These are phyloP conservation scores for Trypethelium eluteriae DNA, from an alignment of 495 filamentous ascomycete species.

Conservation along the genomic window DNA sequence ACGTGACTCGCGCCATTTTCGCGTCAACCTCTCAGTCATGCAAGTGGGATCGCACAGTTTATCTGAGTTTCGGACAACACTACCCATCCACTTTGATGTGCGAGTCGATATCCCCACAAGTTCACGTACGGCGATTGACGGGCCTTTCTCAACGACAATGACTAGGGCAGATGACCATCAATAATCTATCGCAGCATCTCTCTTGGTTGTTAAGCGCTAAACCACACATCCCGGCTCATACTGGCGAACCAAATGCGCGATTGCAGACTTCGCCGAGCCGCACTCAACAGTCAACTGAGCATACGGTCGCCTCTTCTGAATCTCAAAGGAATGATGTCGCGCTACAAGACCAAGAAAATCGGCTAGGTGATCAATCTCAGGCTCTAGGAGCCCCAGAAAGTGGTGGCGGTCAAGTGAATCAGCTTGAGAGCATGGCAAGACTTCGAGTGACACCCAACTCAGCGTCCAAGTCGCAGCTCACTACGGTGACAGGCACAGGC, in stretches of 20 bases:
- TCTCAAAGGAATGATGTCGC: background rate
- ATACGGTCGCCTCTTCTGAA: background rate
- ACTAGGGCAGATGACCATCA: conserved; percentile 52
- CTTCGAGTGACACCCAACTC: conserved; percentile 47
- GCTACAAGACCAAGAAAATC: background rate
- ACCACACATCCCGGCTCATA: conserved; percentile 32
- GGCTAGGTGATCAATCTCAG: background rate
- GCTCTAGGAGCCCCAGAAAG: background rate
- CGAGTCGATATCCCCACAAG: too few relatives aligned
- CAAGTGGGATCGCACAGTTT: too few relatives aligned
- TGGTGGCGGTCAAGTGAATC: background rate
- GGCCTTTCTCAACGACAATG: conserved; percentile 16
- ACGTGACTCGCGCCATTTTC: background rate
- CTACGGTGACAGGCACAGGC: conserved; percentile 32
- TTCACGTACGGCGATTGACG: too few relatives aligned
- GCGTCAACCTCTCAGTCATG: background rate
- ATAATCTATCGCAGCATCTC: conserved; percentile 53
- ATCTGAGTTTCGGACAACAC: too few relatives aligned
- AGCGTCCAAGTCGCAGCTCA: conserved; percentile 43
- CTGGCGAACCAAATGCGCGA: conserved; percentile 20
- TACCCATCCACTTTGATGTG: too few relatives aligned
- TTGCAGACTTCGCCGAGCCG: conserved; percentile 23
- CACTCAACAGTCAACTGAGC: conserved; percentile 19
- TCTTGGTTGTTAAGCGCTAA: conserved; percentile 50
- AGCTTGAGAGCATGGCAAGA: conserved; percentile 48